Base-by-base conservation (phyloP, 176 grass and related monocot species). In the Carex kokanica region DNA sequence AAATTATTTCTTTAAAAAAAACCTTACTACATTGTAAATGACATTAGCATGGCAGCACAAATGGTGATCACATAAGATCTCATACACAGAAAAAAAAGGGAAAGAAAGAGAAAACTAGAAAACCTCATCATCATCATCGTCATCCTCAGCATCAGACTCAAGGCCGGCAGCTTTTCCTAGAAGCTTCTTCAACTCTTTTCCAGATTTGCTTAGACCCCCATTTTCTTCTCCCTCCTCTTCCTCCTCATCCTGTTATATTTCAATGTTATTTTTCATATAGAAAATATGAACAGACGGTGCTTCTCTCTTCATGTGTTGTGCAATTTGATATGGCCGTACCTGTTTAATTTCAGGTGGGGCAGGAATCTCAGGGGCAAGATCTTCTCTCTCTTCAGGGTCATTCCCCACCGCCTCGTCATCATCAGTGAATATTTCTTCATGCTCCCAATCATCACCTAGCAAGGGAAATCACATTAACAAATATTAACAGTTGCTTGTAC, bases 141-240 rank as follows among this genome's bases (percentile, higher is more conserved):
- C 96, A 14, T 98, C 95, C 5, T 88, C 95, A 12, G 89, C 96
- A 43, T 93, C 92, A 59, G 94, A 93, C 84, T 98, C 94, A 81
- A 91, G 70, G 78, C 96, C 96, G 82, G 91, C 89, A 88, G 93
- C 86, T 61, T 87, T 85, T 36, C 96, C 96, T 77, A 98, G 96
- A 55, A 98, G 85, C 14, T 95, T 98, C 65, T 98, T 98, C 74
- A 98, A 85, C 58, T 98, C 96, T 83, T 98, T 98, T 71, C 96
- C 96, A 49, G 96, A 98, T 81, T 98, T 98, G 84, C 96, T 98
- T 58, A 98, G 29, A 52, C 93, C 96, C 85, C 96, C 96, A 72
- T 98, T 93, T 91, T 98, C 94, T 83, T 97, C 96, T 73, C 92
- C 94, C 62, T 98, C 89, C 70, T 98, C 96, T 34, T 98, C 96